These are phyloP conservation scores for Apiospora hydei DNA, from an alignment of 2,329 filamentous ascomycete genomes.

Conservation along the genomic window DNA sequence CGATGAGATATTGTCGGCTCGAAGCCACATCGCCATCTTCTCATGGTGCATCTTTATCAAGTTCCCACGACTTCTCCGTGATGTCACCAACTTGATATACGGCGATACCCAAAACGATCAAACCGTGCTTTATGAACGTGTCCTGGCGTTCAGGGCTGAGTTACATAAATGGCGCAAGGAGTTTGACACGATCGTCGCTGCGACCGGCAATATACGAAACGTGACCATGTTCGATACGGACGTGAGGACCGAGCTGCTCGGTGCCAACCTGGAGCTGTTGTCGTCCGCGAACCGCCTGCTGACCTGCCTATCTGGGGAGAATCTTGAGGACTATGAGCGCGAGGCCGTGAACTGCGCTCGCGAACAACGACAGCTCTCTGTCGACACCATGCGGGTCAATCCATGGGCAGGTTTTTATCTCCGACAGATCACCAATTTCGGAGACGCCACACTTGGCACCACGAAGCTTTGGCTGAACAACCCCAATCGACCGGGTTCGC, in stretches of 20 bases:
- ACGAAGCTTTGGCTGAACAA: conserved; percentile 22
- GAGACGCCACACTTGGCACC: conserved; percentile 20
- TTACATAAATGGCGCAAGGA: conserved; percentile 24
- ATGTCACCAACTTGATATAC: conserved; percentile 25
- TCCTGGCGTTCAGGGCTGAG: conserved; percentile 11
- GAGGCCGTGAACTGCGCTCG: conserved; percentile 22
- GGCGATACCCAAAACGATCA: conserved; percentile 22
- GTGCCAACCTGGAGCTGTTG: conserved; percentile 23
- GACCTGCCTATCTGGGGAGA: conserved; percentile 22
- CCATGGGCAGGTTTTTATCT: conserved; percentile 27
- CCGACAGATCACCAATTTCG: conserved; percentile 24
- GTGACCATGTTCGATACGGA: not conserved
- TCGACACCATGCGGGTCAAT: conserved; percentile 11
- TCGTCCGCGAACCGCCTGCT: conserved; percentile 11
- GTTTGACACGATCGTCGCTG: conserved; percentile 20
- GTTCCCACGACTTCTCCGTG: conserved; percentile 24
- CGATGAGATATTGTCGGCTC: conserved; percentile 16
- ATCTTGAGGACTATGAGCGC: conserved; percentile 4
- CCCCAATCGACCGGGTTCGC: conserved; percentile 13
- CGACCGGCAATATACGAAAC: not conserved
- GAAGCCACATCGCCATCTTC: conserved; percentile 23
- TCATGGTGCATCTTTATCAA: conserved; percentile 23
- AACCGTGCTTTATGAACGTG: conserved; percentile 15
- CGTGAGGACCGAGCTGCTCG: conserved; percentile 24
- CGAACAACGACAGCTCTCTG: conserved; percentile 16